Evolutionary conservation across 2,329 filamentous ascomycete species (phyloP).

Genomic region (Xylaria sp.): DNA sequence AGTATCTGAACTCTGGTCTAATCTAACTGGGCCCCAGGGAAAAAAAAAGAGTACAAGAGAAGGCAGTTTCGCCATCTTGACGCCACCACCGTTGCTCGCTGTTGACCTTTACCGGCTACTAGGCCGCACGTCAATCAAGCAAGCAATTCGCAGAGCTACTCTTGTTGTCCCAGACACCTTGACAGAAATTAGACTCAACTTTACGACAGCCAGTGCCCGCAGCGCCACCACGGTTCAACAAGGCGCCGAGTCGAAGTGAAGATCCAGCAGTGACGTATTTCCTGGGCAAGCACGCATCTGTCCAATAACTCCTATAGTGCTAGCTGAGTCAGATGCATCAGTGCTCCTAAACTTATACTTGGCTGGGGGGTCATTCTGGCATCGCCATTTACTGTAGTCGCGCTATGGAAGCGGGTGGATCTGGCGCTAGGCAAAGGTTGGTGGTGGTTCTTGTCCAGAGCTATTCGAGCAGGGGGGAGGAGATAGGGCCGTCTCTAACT

Average conservation of each 20-base stretch:
- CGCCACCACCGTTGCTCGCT: constrained; percentile 41
- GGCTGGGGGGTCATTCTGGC: constrained; percentile 49
- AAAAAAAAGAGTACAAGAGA: constrained; percentile 37
- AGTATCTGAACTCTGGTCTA: constrained; percentile 40
- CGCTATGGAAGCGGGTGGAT: constrained; percentile 54
- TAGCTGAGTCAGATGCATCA: constrained; percentile 50
- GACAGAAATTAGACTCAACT: constrained; percentile 40
- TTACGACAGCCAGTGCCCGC: constrained; percentile 21
- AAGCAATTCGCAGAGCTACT: constrained; percentile 32
- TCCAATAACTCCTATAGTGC: constrained; percentile 33
- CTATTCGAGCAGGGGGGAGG: constrained; percentile 28
- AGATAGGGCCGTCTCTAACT: constrained; percentile 7
- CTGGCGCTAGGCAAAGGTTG: constrained; percentile 53
- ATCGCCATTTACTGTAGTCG: constrained; percentile 48
- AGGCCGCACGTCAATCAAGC: constrained; percentile 37
- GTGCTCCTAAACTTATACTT: constrained; percentile 45
- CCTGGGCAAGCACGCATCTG: constrained; percentile 33
- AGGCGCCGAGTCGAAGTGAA: constrained; percentile 14
- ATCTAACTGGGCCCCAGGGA: constrained; percentile 37
- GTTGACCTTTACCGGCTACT: constrained; percentile 40
- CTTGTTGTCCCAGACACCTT: constrained; percentile 32
- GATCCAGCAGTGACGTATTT: constrained; percentile 32
- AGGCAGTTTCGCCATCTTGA: constrained; percentile 44
- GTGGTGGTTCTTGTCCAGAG: constrained; percentile 43
- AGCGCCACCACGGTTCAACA: constrained; percentile 20